phyloP scores from a whole-genome alignment of 177 flowering plant genomes.

The Vitis hybrid region DNA sequence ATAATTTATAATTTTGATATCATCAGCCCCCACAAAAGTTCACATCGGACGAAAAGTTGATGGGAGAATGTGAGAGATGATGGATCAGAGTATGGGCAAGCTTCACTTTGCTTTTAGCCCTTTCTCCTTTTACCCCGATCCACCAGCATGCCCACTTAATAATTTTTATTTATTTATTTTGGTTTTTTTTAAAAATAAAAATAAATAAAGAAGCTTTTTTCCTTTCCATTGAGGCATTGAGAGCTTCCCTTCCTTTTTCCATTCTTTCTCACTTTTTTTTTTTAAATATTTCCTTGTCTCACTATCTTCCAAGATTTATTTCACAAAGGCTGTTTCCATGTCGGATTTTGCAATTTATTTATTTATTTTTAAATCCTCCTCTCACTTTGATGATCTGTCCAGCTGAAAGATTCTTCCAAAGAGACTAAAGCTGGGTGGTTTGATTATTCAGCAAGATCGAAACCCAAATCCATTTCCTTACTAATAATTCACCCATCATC shows the following conservation, averaged over 20 bases:
- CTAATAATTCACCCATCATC: no score
- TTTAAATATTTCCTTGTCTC: constrained; percentile 17
- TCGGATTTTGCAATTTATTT: constrained; percentile 4
- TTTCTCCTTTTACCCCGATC: constrained; percentile 14
- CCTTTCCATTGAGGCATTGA: constrained; percentile 17
- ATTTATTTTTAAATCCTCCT: not conserved
- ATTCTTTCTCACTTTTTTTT: constrained; percentile 3
- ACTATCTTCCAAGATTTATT: constrained; percentile 40
- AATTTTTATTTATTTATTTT: constrained; percentile 4
- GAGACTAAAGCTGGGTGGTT: no score
- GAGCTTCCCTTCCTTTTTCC: constrained; percentile 4
- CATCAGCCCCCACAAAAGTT: constrained; percentile 43
- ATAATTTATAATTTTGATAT: constrained; percentile 17
- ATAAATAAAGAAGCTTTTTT: constrained; percentile 7
- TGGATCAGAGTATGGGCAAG: constrained; percentile 51
- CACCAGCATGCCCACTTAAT: constrained; percentile 22
- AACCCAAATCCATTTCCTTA: no score
- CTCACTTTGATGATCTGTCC: constrained; percentile 13
- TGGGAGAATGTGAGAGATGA: constrained; percentile 48
- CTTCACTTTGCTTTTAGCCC: constrained; percentile 28
- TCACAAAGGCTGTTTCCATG: constrained; percentile 27
- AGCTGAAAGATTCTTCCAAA: no score
- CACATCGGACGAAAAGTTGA: constrained; percentile 49
- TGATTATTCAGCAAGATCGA: no score
- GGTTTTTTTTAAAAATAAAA: not conserved